Evolutionary conservation across 2,329 filamentous ascomycete species (phyloP).

Genomic region (Xenoacremonium recifei): DNA sequence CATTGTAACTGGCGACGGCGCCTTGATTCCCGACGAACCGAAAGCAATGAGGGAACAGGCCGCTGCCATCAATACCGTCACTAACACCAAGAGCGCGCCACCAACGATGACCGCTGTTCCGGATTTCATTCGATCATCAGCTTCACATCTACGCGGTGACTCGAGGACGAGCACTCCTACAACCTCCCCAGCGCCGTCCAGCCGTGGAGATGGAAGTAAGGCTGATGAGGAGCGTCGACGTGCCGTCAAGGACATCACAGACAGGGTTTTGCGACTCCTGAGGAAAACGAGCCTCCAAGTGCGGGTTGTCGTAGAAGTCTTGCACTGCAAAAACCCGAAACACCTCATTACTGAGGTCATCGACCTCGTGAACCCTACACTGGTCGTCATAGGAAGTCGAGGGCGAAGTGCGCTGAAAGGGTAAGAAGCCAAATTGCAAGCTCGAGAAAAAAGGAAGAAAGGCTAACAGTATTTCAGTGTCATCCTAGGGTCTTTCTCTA

Average conservation of each 20-base stretch:
- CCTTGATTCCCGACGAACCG: constrained; percentile 67
- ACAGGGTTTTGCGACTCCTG: constrained; percentile 79
- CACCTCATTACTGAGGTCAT: constrained; percentile 97
- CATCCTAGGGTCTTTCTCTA: constrained; percentile 92
- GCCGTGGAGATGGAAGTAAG: constrained; percentile 51
- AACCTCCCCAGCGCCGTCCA: constrained; percentile 48
- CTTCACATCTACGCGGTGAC: constrained; percentile 26
- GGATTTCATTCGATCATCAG: constrained; percentile 31
- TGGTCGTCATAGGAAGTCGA: constrained; percentile 89
- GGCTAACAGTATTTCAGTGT: constrained; percentile 60
- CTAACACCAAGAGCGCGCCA: constrained; percentile 36
- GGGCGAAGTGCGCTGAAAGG: constrained; percentile 91
- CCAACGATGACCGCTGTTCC: constrained; percentile 32
- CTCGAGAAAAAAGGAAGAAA: background rate
- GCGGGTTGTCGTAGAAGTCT: constrained; percentile 88
- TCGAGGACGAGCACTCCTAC: constrained; percentile 34
- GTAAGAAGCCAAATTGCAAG: constrained; percentile 61
- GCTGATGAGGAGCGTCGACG: constrained; percentile 76
- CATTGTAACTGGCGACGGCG: constrained; percentile 47
- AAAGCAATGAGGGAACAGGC: constrained; percentile 76
- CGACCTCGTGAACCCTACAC: constrained; percentile 83
- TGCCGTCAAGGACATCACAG: constrained; percentile 80
- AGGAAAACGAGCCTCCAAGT: constrained; percentile 92
- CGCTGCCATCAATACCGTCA: constrained; percentile 65
- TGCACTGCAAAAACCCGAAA: constrained; percentile 97